Evolutionary conservation across 352 stramenopile species (phyloP), one percentile per base, ranked within the genome.

Genomic region (Phytophthora pseudosyringae): DNA sequence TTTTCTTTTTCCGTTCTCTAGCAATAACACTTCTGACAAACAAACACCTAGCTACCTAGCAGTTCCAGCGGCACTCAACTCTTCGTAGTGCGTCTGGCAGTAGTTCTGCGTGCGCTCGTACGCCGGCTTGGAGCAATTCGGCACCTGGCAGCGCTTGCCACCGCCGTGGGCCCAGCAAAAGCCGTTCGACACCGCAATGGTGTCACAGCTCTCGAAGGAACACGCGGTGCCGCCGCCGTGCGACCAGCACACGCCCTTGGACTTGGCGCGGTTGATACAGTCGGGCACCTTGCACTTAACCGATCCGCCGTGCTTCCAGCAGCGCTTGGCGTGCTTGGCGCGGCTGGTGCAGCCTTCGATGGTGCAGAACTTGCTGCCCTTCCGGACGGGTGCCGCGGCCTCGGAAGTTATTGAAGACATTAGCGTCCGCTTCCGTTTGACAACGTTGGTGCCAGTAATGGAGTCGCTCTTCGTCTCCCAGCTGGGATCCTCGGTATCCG

Each of bases 191-290:
- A 89, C 73, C 3, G 77, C 63, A 47, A 86, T 89, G 2, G 75
- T 86, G 25, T 78, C 68, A 48, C 80, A 86, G 18, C 51, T 59
- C 18, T 70, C 62, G 41, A 81, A 64, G 4, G 69, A 75, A 41
- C 75, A 89, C 53, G 70, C 69, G 9, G 73, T 86, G 53, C 80
- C 77, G 1, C 77, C 77, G 18, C 76, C 80, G 40, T 88, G 76
- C 36, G 74, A 84, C 76, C 76, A 88, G 60, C 76, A 88, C 5
- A 86, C 72, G 49, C 79, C 72, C 47, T 83, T 80, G 46, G 74
- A 81, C 72, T 86, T 84, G 64, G 79, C 79, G 10, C 76, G 76
- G 59, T 90, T 90, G 32, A 73, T 69, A 64, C 81, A 93, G 25
- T 81, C 75, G 4, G 67, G 21, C 0, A 85, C 61, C 45, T 81